A percentile compares a stretch with the other conserved stretches of the same genome.
phyloP scores from a whole-genome alignment of 768 basidiomycete genomes.

The Russula sp. region DNA sequence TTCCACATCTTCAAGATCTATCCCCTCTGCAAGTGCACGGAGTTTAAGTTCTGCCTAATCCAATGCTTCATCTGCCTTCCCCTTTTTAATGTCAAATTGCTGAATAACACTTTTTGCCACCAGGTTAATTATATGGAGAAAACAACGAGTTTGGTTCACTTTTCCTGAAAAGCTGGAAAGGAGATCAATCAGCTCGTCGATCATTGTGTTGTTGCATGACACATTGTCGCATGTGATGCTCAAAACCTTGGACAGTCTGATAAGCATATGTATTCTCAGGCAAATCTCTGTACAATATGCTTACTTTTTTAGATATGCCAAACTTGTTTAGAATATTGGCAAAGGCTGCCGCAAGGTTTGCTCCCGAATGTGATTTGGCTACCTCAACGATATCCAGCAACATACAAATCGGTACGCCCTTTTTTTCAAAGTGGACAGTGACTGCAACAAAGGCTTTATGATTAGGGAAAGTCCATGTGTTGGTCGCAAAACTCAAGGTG shows the following conservation, averaged over 20 bases:
- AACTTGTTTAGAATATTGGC: constrained; percentile 33
- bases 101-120: constrained; percentile 37
- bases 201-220: constrained; percentile 38
- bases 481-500: not conserved
- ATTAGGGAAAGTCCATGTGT: not conserved
- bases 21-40: too few species aligned
- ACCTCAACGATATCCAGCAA: not conserved
- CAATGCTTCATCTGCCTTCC: not conserved
- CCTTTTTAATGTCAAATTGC: constrained; percentile 38
- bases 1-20: too few species aligned
- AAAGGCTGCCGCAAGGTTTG: constrained; percentile 34
- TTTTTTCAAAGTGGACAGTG: not conserved
- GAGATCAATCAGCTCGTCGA: constrained; percentile 31
- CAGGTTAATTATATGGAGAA: constrained; percentile 42
- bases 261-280: too few species aligned
- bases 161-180: constrained; percentile 33
- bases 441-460: not conserved
- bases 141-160: constrained; percentile 37
- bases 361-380: constrained; percentile 34
- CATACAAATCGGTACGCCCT: not conserved
- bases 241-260: too few species aligned
- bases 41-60: not conserved
- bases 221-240: constrained; percentile 35
- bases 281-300: too few species aligned
- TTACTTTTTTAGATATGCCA: constrained; percentile 36